Base-by-base conservation (phyloP, 768 basidiomycete genomes). In the Hericium erinaceus region DNA sequence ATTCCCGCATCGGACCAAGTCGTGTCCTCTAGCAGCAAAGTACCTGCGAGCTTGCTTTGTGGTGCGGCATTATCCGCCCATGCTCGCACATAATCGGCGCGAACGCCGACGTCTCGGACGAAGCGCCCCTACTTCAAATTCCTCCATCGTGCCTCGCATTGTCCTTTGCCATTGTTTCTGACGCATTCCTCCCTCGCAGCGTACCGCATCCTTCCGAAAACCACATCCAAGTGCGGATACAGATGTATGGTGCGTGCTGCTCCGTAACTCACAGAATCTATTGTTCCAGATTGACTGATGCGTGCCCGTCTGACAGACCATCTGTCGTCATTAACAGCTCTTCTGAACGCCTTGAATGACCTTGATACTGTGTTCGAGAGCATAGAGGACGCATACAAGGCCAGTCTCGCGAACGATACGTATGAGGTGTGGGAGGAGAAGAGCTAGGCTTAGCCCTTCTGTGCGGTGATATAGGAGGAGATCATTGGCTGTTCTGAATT, bases 201-300 rank as follows among this genome's bases (percentile, higher is more conserved):
- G 87, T 81, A 38, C 97, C 97, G 2, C 97, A 98, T 75, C 97
- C 97, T 3, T 97, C 95, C 10, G 97, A 99, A 75, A 89, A 92
- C 64, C 85, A 89, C 64, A 97, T 99, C 65, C 91, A 98, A 66
- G 75, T 98, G 26, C 89, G 97, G n/a, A 92, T 98, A 59, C 95
- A 98, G 81, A 98, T 98, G 95, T 97, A 98, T 64, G 94, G 94
- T 98, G 65, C 60, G 93, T 77, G 26, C 4, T 20, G 24, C 16
- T 4, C 58, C 16, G 8, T 33, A 33, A 33, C 33, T 33, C 33
- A 10, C 33, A 33, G 6, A 8, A 33, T 8, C 7, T 8, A 33
- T 33, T 33, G 33, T 33, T 33, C 33, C 5, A 33, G 33, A 8
- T 1, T 33, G 8, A 33, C 33, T 33, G 33, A 33, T 10, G 33